Evolutionary conservation across 1,284 basidiomycete genomes (phyloP), one percentile per base, ranked within the genome.

Genomic region (Quambalaria eucalypti): DNA sequence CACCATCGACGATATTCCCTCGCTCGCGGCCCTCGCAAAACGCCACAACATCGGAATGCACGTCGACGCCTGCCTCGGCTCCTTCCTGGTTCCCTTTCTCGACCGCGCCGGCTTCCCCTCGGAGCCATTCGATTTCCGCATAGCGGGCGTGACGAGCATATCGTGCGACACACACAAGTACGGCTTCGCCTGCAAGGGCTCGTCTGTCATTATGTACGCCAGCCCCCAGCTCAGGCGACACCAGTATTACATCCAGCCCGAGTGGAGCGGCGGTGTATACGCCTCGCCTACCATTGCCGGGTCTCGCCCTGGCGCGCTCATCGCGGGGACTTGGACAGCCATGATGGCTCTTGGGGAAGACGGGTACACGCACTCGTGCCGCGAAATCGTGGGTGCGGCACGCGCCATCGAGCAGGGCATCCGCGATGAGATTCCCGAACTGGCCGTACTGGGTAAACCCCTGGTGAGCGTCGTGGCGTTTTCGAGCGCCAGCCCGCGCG

Each of bases 291-390:
- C 60, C 5, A 69, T 66, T 7, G 52, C 52, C 16, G 69, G 58
- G 14, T 68, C 52, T 52, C 87, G 92, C 44, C 90, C 92, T 0
- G 93, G 93, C 8, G 85, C 90, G 0, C 78, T 97, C 56, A 87
- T 98, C 58, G 93, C 93, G 10, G 93, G 90, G 42, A 86, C 90
- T 16, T 98, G 92, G 91, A 90, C 93, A 2, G 90, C 90, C 1
- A 85, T 97, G 85, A 87, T 93, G 71, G 84, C 88, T 74, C 85
- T 95, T 79, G 93, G 93, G 28, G 81, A 85, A 57, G 82, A 87
- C 84, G 95, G 95, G 14, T 98, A 98, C 78, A 82, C 88, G n/a
- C 80, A 84, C 56, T 91, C 90, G 0, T 96, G 92, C 74, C 82
- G 82, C 28, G 78, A 82, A 42, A 97, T 98, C 60, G 88, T 98